Percentiles rank a stretch among this genome's conserved stretches.
These are phyloP conservation scores for Aspergillus awamori DNA, from an alignment of 2,329 filamentous ascomycete species.

Conservation along the genomic window DNA sequence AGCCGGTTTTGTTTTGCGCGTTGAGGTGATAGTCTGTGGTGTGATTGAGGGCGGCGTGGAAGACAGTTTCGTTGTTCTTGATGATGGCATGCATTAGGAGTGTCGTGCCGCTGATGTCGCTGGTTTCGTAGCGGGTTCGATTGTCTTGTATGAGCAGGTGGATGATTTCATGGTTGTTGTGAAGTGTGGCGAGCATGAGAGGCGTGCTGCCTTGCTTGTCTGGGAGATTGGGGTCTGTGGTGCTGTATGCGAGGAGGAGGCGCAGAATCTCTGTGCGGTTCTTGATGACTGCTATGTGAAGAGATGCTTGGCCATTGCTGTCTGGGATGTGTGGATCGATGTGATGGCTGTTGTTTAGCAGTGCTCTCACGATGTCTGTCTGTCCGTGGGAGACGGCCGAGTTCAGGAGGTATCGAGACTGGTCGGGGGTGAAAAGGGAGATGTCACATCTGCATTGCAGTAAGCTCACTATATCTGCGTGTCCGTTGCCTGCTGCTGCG, in stretches of 20 bases:
- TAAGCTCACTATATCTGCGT: background rate
- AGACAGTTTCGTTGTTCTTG: background rate
- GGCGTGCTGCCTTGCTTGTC: background rate
- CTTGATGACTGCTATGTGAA: background rate
- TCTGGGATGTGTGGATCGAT: background rate
- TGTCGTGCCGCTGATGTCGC: background rate
- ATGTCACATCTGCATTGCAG: background rate
- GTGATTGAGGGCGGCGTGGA: background rate
- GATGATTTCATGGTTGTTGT: background rate
- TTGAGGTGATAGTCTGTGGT: background rate
- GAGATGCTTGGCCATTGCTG: background rate
- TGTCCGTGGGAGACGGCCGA: background rate
- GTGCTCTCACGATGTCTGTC: background rate
- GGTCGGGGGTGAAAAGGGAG: background rate
- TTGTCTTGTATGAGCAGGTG: background rate
- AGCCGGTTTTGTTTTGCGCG: background rate
- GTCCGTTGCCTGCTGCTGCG: background rate
- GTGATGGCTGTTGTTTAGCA: background rate
- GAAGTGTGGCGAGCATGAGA: background rate
- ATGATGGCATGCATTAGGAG: background rate
- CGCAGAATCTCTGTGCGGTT: background rate
- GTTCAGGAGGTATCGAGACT: background rate
- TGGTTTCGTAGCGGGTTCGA: background rate
- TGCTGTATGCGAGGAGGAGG: background rate
- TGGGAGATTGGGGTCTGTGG: background rate